Conservation (phyloP, 441 rosid genomes). For the Pelargonium citronellum region DNA sequence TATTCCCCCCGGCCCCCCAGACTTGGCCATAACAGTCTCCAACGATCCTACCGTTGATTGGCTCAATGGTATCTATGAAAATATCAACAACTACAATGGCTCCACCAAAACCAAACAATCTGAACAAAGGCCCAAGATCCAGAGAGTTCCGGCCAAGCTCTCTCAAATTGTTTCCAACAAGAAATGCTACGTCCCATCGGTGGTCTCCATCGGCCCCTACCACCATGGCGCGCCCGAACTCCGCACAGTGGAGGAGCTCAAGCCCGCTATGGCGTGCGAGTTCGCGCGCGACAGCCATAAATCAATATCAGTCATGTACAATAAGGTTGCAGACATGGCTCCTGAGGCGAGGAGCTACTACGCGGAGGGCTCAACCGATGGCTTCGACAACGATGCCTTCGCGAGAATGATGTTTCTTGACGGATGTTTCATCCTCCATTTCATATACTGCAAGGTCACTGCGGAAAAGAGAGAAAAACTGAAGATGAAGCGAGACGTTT, state of each 20-base stretch:
- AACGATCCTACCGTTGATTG: no score
- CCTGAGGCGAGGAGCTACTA: background rate
- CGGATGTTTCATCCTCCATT: background rate
- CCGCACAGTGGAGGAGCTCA: constrained; percentile 4
- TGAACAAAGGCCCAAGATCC: background rate
- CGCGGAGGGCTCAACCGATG: background rate
- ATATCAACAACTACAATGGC: no score
- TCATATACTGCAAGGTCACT: background rate
- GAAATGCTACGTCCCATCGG: constrained; percentile 9
- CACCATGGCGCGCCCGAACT: constrained; percentile 10
- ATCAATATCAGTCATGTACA: background rate
- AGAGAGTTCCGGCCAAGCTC: constrained; percentile 8
- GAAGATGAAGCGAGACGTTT: background rate
- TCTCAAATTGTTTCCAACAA: background rate
- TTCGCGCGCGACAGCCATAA: background rate
- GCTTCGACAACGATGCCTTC: background rate
- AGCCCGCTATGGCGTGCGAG: background rate
- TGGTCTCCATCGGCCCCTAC: constrained; percentile 21
- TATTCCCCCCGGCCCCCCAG: no score
- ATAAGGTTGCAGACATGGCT: background rate
- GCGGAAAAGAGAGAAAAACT: background rate
- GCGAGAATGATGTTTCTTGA: background rate
- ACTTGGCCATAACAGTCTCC: no score
- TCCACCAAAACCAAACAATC: background rate
- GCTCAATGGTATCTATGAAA: no score